Percentiles rank a stretch among this genome's conserved stretches.
Evolutionary conservation across 805 yeast genomes (phyloP).

Genomic region (Jamesozyma gamospora): DNA sequence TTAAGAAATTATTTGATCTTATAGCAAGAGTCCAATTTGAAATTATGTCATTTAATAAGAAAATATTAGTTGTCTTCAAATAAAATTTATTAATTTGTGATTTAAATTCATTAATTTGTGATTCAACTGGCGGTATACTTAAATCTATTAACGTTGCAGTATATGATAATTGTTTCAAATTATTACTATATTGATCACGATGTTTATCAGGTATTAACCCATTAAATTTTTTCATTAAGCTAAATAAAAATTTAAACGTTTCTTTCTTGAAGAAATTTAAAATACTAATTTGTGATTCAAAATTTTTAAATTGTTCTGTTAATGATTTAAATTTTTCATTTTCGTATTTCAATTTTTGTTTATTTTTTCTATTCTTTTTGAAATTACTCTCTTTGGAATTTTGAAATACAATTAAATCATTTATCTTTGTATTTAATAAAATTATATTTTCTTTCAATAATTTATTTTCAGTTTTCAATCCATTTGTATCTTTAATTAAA

Average conservation of each 20-base stretch:
- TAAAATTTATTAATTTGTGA: slow-evolving; percentile 1
- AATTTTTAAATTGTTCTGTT: background rate
- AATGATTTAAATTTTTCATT: background rate
- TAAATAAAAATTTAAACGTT: slow-evolving; percentile 4
- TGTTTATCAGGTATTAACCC: slow-evolving; percentile 1
- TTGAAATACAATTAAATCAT: background rate
- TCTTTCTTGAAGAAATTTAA: slow-evolving; percentile 3
- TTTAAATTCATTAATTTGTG: slow-evolving; percentile 1
- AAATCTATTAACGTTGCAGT: background rate
- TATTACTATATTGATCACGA: slow-evolving; percentile 1
- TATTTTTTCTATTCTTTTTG: background rate
- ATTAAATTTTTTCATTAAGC: background rate
- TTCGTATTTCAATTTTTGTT: background rate
- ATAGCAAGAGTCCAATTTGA: background rate
- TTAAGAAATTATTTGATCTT: slow-evolving; percentile 3
- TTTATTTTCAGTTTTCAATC: background rate
- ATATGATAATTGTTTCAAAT: slow-evolving; percentile 1
- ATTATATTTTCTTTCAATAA: background rate
- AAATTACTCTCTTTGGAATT: background rate
- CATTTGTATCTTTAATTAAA: background rate
- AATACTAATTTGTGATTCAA: background rate
- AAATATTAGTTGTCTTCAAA: background rate
- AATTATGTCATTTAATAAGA: slow-evolving; percentile 1
- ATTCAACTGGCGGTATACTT: background rate
- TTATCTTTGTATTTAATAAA: background rate